These are phyloP conservation scores for Hanseniaspora mollemarum DNA, from an alignment of 805 yeast species.

Conservation along the genomic window DNA sequence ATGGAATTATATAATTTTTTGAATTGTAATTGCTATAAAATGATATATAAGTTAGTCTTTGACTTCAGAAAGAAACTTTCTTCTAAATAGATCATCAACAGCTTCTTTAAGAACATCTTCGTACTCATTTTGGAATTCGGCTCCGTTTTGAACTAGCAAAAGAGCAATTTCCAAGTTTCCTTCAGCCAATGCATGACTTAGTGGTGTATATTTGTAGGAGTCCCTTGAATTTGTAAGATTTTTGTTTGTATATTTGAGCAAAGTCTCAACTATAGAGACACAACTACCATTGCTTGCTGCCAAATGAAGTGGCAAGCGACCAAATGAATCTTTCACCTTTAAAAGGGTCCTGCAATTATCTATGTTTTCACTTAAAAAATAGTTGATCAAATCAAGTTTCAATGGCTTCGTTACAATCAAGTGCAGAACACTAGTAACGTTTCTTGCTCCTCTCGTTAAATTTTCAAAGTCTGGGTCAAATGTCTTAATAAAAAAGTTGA, in stretches of 20 bases:
- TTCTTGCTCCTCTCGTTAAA: conserved; percentile 34
- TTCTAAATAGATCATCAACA: conserved; percentile 40
- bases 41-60: too few species aligned
- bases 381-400: not conserved
- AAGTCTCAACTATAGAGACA: conserved; percentile 40
- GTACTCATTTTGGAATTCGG: conserved; percentile 47
- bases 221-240: conserved; percentile 64
- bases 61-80: conserved; percentile 21
- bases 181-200: conserved; percentile 85
- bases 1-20: too few species aligned
- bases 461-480: conserved; percentile 46
- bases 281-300: conserved; percentile 69
- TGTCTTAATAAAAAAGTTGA: conserved; percentile 43
- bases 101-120: conserved; percentile 45
- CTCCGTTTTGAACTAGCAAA: conserved; percentile 49
- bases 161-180: conserved; percentile 73
- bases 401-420: conserved; percentile 50
- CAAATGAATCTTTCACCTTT: conserved; percentile 53
- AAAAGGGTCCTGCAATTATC: conserved; percentile 24
- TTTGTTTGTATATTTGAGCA: conserved; percentile 36
- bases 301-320: conserved; percentile 61
- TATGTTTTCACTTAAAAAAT: not conserved
- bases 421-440: conserved; percentile 66
- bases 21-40: too few species aligned
- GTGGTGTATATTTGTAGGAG: conserved; percentile 65